Evolutionary conservation across 345 rosid genomes (phyloP), one percentile per base, ranked within the genome.

Genomic region (Laguncularia racemosa): DNA sequence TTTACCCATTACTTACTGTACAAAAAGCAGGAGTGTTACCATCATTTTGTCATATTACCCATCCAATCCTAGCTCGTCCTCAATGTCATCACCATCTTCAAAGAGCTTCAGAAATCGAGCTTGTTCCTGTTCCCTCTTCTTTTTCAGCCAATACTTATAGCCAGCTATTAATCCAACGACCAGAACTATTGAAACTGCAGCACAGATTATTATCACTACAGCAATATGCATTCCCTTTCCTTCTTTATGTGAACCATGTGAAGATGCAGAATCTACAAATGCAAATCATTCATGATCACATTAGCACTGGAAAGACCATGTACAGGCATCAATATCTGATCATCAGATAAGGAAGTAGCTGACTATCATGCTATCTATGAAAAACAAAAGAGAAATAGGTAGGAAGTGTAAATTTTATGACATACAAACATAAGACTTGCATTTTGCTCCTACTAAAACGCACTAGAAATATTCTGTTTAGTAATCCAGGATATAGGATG

Each of bases 51-150:
- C 72, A 78, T 44, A 66, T 28, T 46, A 66, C 59, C 64, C 17
- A 49, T 53, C 84, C 44, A 84, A 81, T 17, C 79, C 95, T 51
- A 89, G 71, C 70, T 93, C 97, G 52, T 89, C 97, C 63, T 93
- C 96, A 33, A 73, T 71, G 12, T 87, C 90, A 56, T 93, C 97
- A 20, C 88, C 91, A 16, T 92, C 96, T 81, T 92, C 98, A 45
- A 92, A 92, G 33, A 92, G 79, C 62, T 83, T 86, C 23, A 89
- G 65, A 67, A 92, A 92, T 63, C 87, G 80, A 63, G 97, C 95
- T 69, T 87, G 97, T 58, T 83, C 96, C 67, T 87, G 92, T 65
- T 81, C 78, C 72, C 87, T 76, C 78, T 70, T 87, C 85, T 67
- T 89, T 83, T 73, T 85, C 59, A 73, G 76, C 92, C 86, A 87